phyloP scores from a whole-genome alignment of 371 early-diverging fungal species.

The Mucor piriformis region DNA sequence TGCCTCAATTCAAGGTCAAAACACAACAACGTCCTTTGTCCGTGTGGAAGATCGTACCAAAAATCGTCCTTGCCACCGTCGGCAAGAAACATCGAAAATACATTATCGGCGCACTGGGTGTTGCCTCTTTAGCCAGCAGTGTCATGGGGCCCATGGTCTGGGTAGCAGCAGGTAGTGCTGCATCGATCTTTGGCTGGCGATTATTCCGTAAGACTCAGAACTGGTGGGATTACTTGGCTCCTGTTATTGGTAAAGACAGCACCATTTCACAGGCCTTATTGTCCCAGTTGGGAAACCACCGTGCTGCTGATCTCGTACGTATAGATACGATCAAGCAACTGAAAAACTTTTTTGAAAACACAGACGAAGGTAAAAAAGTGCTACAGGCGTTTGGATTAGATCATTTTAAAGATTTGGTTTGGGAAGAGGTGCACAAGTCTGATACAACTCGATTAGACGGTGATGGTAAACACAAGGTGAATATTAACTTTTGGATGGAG shows the following conservation, averaged over 20 bases:
- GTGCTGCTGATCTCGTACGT: constrained; percentile 31
- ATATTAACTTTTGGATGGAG: constrained; percentile 37
- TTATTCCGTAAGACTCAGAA: constrained; percentile 30
- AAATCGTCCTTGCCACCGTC: constrained; percentile 28
- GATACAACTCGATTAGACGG: constrained; percentile 10
- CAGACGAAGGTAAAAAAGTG: constrained; percentile 25
- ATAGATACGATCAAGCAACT: constrained; percentile 34
- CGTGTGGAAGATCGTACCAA: constrained; percentile 33
- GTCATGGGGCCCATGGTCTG: constrained; percentile 40
- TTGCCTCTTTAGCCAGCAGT: constrained; percentile 25
- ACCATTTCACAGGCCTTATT: constrained; percentile 8
- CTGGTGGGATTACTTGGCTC: constrained; percentile 35
- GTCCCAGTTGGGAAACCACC: constrained; percentile 33
- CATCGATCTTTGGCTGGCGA: constrained; percentile 36
- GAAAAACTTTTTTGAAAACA: constrained; percentile 26
- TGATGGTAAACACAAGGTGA: constrained; percentile 10
- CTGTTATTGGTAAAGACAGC: not conserved
- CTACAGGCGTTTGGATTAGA: constrained; percentile 32
- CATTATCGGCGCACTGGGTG: constrained; percentile 28
- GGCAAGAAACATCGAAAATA: constrained; percentile 27
- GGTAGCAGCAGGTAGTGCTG: constrained; percentile 37
- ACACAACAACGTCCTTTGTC: constrained; percentile 24
- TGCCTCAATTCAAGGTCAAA: not conserved
- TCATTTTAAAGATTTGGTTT: constrained; percentile 28
- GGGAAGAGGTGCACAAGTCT: constrained; percentile 27